Base-by-base conservation (phyloP, 2,329 filamentous ascomycete genomes). In the Colletotrichum camelliae region DNA sequence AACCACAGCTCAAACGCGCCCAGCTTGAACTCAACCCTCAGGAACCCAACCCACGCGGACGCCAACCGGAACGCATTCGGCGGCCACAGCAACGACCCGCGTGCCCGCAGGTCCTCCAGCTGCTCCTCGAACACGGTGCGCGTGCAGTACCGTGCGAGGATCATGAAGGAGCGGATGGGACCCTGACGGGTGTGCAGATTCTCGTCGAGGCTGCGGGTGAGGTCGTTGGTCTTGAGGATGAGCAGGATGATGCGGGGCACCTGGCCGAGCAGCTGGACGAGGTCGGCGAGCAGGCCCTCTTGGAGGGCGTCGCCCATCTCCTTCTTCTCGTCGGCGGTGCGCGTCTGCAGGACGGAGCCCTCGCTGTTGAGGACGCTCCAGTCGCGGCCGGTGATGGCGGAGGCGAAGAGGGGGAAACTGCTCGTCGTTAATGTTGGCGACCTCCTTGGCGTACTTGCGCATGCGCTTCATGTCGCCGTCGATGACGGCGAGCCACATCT, bases 361-460 rank as follows among this genome's bases (percentile, higher is more conserved):
- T 77, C 74, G 37, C 70, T 67, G 67, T 72, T 76, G 64, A 98
- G 88, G 5, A 97, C 92, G 71, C 90, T 92, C 83, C 94, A 99
- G 84, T 99, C 97, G 58, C 97, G 91, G 4, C 97, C 97, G 0
- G 97, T 99, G 81, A 99, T 99, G 72, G 97, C 97, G 13, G 94
- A 97, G 1, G 96, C 97, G 83, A 99, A 99, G 24, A 99, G 90
- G 2, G 96, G 96, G 81, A 99, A 99, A 99, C 81, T 98, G 94
- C 79, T 96, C 93, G 77, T 98, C 96, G 7, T 90, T 94, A 76
- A 99, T 93, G 15, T 95, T 95, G 3, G 96, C 97, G 4, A 98
- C 95, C 81, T 98, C 94, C 79, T 93, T 91, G 3, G 96, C 94
- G 83, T 98, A 98, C 80, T 93, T 92, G 79, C 95, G 94, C 97